Evolutionary conservation across 2,329 filamentous ascomycete species (phyloP).

Genomic region (Penicillium corylophilum): DNA sequence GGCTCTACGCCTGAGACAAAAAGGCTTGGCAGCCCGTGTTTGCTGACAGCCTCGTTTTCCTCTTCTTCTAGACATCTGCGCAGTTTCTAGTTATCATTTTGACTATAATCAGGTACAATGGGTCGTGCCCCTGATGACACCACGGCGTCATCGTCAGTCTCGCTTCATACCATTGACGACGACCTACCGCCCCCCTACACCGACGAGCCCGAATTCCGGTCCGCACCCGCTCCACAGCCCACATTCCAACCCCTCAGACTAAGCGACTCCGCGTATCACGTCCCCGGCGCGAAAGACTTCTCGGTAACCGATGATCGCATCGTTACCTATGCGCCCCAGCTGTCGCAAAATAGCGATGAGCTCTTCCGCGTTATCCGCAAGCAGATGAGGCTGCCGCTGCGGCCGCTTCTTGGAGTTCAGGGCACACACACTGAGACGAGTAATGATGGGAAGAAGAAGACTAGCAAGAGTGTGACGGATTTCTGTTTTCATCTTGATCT

Average conservation of each 20-base stretch:
- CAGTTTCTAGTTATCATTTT: background rate
- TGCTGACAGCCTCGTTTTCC: background rate
- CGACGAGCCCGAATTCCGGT: constrained; percentile 15
- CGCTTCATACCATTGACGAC: constrained; percentile 18
- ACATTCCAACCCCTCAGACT: constrained; percentile 14
- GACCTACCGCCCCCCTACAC: constrained; percentile 25
- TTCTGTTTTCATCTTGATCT: constrained; percentile 23
- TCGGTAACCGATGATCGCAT: constrained; percentile 9
- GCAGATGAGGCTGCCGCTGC: constrained; percentile 21
- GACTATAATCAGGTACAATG: constrained; percentile 1
- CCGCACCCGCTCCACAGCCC: background rate
- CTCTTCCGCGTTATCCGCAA: constrained; percentile 16
- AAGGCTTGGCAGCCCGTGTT: background rate
- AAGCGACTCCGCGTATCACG: constrained; percentile 19
- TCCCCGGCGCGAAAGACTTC: constrained; percentile 11
- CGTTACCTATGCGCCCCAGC: constrained; percentile 10
- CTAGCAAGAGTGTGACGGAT: constrained; percentile 13
- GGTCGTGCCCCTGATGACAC: constrained; percentile 13
- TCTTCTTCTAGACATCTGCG: background rate
- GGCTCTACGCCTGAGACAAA: background rate
- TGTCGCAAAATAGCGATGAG: constrained; percentile 14
- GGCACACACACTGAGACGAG: constrained; percentile 18
- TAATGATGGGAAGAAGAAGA: constrained; percentile 14
- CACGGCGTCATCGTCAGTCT: constrained; percentile 16
- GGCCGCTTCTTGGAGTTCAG: constrained; percentile 17